Percentiles rank a stretch among this genome's conserved stretches.
Evolutionary conservation across 305 asterid species (phyloP).

Genomic region (Fraxinus sp.): DNA sequence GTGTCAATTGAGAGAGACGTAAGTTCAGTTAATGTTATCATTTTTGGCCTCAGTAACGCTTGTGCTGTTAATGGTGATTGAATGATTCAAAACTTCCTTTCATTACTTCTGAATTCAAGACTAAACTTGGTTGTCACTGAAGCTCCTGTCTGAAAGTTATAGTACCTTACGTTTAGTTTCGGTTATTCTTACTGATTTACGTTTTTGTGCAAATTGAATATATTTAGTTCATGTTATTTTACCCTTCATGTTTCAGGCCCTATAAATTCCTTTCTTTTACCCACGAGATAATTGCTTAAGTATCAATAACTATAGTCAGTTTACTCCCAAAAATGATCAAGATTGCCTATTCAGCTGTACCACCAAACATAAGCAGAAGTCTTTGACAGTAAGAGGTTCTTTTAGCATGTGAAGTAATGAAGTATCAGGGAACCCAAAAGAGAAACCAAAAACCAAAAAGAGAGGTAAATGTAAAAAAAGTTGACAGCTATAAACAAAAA

Average conservation of each 20-base stretch:
- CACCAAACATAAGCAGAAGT: background rate
- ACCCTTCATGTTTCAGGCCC: background rate
- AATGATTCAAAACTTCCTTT: background rate
- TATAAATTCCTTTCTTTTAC: background rate
- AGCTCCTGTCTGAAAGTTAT: conserved; percentile 15
- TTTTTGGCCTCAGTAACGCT: conserved; percentile 22
- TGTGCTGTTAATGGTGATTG: background rate
- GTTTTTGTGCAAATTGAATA: background rate
- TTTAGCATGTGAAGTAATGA: background rate
- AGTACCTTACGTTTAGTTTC: background rate
- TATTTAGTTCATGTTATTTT: background rate
- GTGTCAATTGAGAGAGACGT: conserved; percentile 79
- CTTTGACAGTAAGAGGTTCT: background rate
- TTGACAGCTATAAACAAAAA: background rate
- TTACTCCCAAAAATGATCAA: background rate
- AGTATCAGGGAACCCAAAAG: background rate
- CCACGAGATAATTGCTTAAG: background rate
- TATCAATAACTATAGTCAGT: background rate
- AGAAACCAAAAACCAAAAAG: background rate
- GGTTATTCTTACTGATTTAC: background rate
- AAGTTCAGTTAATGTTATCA: conserved; percentile 33
- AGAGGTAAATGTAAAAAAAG: background rate
- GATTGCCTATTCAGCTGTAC: background rate
- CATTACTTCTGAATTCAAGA: background rate
- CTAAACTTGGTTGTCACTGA: conserved; percentile 5